These are phyloP conservation scores for Candolleomyces aberdarensis DNA, from an alignment of 768 basidiomycete species.

Conservation along the genomic window DNA sequence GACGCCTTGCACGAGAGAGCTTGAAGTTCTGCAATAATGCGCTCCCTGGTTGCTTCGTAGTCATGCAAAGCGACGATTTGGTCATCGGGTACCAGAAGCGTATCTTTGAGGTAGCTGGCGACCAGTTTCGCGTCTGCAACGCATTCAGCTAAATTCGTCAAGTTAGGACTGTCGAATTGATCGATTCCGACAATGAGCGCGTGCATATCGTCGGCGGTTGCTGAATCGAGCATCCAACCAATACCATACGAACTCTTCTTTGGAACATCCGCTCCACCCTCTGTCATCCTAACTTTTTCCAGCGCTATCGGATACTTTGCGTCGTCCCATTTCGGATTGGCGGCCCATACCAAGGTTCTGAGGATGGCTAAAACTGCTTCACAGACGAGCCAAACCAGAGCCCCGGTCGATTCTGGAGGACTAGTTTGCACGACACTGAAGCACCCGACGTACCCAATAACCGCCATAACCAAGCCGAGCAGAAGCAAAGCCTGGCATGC, in stretches of 20 bases:
- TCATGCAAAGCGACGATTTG: neutral
- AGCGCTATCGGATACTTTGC: neutral
- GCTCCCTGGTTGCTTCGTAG: neutral
- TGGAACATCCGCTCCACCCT: neutral
- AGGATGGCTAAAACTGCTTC: neutral
- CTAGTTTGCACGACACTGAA: slow-evolving; percentile 4
- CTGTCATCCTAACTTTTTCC: neutral
- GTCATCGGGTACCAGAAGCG: neutral
- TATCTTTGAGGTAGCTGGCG: neutral
- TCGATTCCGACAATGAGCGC: neutral
- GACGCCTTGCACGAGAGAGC: neutral
- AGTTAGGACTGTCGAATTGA: neutral
- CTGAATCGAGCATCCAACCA: neutral
- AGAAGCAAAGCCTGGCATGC: neutral
- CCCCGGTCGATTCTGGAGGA: neutral
- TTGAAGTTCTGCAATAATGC: neutral
- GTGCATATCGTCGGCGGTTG: neutral
- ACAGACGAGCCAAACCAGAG: neutral
- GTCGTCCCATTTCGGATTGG: neutral
- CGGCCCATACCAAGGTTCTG: neutral
- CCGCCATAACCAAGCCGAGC: neutral
- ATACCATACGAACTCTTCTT: neutral
- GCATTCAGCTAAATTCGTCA: neutral
- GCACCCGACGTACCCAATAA: slow-evolving; percentile 4
- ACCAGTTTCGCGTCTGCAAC: neutral